These are phyloP conservation scores for Podochytrium sp. DNA, from an alignment of 192 early-diverging fungal species.

Conservation along the genomic window DNA sequence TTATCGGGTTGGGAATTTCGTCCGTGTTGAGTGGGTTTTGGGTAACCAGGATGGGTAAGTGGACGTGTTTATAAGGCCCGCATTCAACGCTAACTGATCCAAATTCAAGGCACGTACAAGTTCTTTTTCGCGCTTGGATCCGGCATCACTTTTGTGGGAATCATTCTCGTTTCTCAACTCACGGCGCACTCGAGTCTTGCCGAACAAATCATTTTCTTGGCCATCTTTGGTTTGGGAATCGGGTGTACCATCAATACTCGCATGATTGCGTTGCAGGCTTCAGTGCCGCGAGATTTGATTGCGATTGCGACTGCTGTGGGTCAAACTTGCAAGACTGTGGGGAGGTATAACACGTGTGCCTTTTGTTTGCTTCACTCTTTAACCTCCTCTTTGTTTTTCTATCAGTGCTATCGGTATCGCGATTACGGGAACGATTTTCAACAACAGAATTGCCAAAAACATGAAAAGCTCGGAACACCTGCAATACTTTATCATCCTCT, in stretches of 20 bases:
- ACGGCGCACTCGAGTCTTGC: conserved; percentile 51
- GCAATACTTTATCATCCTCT: background rate
- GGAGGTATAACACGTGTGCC: conserved; percentile 73
- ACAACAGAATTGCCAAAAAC: conserved; percentile 55
- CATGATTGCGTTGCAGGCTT: conserved; percentile 55
- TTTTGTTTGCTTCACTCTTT: no score
- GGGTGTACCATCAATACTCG: conserved; percentile 77
- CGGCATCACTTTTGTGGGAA: conserved; percentile 62
- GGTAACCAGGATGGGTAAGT: conserved; percentile 19
- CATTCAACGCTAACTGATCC: no score
- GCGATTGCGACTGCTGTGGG: conserved; percentile 10
- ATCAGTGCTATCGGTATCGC: conserved; percentile 68
- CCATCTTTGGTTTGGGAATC: conserved; percentile 75
- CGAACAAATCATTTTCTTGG: conserved; percentile 62
- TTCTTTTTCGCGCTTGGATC: conserved; percentile 67
- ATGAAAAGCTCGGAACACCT: conserved; percentile 36
- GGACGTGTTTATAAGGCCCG: no score
- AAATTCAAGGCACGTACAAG: conserved; percentile 58
- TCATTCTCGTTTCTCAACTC: conserved; percentile 67
- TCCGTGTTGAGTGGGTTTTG: conserved; percentile 51
- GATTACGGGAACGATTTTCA: conserved; percentile 71
- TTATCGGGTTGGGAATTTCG: conserved; percentile 68
- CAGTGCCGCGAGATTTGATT: background rate
- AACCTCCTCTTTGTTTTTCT: conserved; percentile 63
- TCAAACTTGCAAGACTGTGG: conserved; percentile 66